These are phyloP conservation scores for Conticribra guillardii DNA, from an alignment of 108 stramenopile species.

Conservation along the genomic window DNA sequence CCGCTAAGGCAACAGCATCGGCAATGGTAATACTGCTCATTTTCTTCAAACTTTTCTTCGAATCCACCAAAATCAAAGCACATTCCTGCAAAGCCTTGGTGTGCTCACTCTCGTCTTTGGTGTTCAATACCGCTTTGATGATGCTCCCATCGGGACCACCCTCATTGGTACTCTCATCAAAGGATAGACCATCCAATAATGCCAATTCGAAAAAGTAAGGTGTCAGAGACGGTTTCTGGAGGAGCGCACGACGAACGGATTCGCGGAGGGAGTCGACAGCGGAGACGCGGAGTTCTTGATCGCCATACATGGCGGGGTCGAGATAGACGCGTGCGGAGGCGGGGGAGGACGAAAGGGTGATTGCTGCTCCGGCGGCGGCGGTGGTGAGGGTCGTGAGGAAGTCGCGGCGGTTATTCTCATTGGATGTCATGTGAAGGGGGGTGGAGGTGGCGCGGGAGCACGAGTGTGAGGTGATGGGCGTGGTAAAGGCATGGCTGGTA, in stretches of 20 bases:
- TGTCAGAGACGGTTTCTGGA: slow-evolving; percentile 74
- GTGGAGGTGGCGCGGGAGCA: not conserved
- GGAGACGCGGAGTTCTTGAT: slow-evolving; percentile 85
- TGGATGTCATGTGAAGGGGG: slow-evolving; percentile 29
- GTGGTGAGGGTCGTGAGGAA: slow-evolving; percentile 42
- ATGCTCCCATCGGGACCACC: slow-evolving; percentile 83
- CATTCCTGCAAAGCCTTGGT: slow-evolving; percentile 60
- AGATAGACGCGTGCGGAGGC: slow-evolving; percentile 82
- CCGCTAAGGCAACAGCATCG: slow-evolving; percentile 81
- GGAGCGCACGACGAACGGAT: slow-evolving; percentile 74
- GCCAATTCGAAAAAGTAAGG: slow-evolving; percentile 78
- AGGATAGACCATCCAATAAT: slow-evolving; percentile 75
- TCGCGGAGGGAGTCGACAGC: slow-evolving; percentile 82
- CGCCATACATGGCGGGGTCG: slow-evolving; percentile 91
- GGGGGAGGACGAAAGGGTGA: slow-evolving; percentile 27
- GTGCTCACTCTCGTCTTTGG: slow-evolving; percentile 56
- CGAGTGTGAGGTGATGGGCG: no score
- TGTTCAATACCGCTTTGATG: slow-evolving; percentile 58
- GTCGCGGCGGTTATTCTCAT: slow-evolving; percentile 42
- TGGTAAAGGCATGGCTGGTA: not conserved
- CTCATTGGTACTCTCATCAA: slow-evolving; percentile 56
- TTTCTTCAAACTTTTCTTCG: slow-evolving; percentile 72
- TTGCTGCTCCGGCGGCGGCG: slow-evolving; percentile 10
- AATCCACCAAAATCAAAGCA: slow-evolving; percentile 58
- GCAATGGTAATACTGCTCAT: slow-evolving; percentile 79